These are phyloP conservation scores for Sordariomycetes sp. DNA, from an alignment of 2,329 filamentous ascomycete species.

Conservation along the genomic window DNA sequence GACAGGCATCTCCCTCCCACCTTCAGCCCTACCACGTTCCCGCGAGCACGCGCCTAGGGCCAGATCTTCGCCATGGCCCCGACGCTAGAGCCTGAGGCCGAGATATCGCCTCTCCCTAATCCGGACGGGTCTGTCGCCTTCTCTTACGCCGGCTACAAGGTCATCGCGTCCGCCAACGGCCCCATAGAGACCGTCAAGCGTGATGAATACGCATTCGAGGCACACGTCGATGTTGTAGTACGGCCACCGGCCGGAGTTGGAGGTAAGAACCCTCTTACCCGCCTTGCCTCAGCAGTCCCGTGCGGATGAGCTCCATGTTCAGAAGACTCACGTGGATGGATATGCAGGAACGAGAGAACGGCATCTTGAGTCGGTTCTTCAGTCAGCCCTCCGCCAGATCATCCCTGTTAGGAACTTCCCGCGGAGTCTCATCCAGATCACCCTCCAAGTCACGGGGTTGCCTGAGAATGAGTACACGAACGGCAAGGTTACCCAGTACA, in stretches of 20 bases:
- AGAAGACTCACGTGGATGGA: neutral
- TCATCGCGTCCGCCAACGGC: slow-evolving; percentile 82
- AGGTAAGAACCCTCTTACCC: slow-evolving; percentile 35
- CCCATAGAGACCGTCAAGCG: slow-evolving; percentile 82
- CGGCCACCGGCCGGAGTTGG: slow-evolving; percentile 77
- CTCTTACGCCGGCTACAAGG: slow-evolving; percentile 63
- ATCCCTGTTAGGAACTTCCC: slow-evolving; percentile 68
- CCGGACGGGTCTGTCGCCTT: slow-evolving; percentile 75
- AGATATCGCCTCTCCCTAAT: slow-evolving; percentile 51
- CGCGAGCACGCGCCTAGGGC: neutral
- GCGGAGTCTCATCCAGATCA: slow-evolving; percentile 67
- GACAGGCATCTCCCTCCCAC: neutral
- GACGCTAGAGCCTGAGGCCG: slow-evolving; percentile 32
- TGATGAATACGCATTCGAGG: slow-evolving; percentile 88
- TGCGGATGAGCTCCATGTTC: neutral
- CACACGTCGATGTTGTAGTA: slow-evolving; percentile 80
- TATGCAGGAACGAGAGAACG: slow-evolving; percentile 58
- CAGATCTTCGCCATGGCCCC: slow-evolving; percentile 25
- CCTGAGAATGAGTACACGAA: slow-evolving; percentile 57
- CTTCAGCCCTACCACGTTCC: neutral
- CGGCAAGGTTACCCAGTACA: slow-evolving; percentile 48
- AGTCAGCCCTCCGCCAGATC: slow-evolving; percentile 61
- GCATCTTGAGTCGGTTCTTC: slow-evolving; percentile 69
- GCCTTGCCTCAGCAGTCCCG: neutral
- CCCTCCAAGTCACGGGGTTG: slow-evolving; percentile 63